Base-by-base conservation (phyloP, 805 yeast species). In the Candida berthetii region DNA sequence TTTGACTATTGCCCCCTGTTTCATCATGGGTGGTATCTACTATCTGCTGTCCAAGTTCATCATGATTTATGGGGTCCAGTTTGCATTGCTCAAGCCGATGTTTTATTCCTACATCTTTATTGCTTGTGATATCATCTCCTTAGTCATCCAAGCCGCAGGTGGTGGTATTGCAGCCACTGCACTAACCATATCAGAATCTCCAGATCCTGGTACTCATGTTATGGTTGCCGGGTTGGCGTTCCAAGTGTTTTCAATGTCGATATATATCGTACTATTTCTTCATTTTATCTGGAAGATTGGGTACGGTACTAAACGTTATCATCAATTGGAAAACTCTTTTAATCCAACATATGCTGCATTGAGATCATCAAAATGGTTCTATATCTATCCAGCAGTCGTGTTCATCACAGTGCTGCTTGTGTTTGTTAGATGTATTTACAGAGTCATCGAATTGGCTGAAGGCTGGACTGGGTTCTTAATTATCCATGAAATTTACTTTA, bases 1-100 rank as follows among this genome's bases (percentile, higher is more conserved):
- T 52, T 63, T 87, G 42, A 85, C 91, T 0, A 61, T 88, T 37
- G 91, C 87, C 0, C 96, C 96, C 0, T 87, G 86, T 17, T 83
- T 88, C 58, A 66, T 85, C 36, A 83, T 85, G 85, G 96, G 85
- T 4, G 96, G 91, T 1, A 68, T 88, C 3, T 89, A 88, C 62
- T 82, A 73, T 48, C 67, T 80, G 41, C 62, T 88, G 48, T 88
- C 84, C 6, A 83, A 85, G 59, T 50, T 83, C 38, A 66, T 80
- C 37, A 78, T 81, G 42, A 60, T 85, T 1, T 79, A 77, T 52
- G 87, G 87, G 2, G 64, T 67, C 42, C 54, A 64, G 15, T 80
- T 62, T 48, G 78, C 89, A 0, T 18, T 63, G 6, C 43, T 76
- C 27, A 66, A 62, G 43, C 90, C 91, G 7, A 68, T 75, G 68